Base-by-base conservation (phyloP, 306 rosid species). In the Betula pendula region DNA sequence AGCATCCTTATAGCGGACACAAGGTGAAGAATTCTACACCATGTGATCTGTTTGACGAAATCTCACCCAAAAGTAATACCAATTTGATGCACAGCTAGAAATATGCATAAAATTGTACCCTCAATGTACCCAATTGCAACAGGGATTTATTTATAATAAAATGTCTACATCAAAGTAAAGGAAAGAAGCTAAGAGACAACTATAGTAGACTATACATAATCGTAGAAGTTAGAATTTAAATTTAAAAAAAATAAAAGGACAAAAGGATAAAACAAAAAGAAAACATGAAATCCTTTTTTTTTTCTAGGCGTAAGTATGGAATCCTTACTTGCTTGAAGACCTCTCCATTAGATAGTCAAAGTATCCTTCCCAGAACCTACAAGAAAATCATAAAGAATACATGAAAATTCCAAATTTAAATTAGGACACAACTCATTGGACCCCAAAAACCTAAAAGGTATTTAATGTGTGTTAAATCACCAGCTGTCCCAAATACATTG, bases 311-410 rank as follows among this genome's bases (percentile, higher is more conserved):
- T 8, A 72, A 51, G 45, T 52, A 83, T 15, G 71, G 70, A 78
- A 80, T 65, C 63, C 89, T 83, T 87, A 92, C 99, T 89, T 84
- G 83, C 88, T 95, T 79, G 96, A 86, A 88, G 97, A 83, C 77
- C 87, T 84, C 76, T 95, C 99, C 97, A 92, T 90, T 78, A 95
- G 80, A 87, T 86, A 78, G 84, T 95, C 99, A 88, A 92, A 95
- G 85, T 95, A 92, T 76, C 97, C 97, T 85, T 95, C 99, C 99
- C 99, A 95, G 80, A 95, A 92, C 74, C 99, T 95, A 89, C 81
- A 81, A 70, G 71, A 72, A 40, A 83, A 70, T 81, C 60, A 76
- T 44, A 45, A 65, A 79, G 71, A 35, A 35, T 24, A 49, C 31
- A 72, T 4, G 31, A 24, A 49, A 48, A 25, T 17, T 60, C 8